Evolutionary conservation across 2,329 filamentous ascomycete genomes (phyloP).

Genomic region (Grosmannia serpens): DNA sequence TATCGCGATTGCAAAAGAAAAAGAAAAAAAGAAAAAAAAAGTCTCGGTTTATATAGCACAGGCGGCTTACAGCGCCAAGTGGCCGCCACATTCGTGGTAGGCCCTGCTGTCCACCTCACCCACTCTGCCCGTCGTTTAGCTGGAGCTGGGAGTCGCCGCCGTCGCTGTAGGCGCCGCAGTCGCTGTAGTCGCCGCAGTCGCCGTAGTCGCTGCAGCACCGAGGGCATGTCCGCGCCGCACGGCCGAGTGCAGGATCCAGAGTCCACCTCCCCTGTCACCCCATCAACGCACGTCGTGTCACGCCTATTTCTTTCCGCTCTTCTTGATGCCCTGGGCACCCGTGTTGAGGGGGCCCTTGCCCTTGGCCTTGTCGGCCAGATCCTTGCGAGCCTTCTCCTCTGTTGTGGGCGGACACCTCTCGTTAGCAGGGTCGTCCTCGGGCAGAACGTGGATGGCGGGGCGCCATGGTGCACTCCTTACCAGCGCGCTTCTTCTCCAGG

Average conservation of each 20-base stretch:
- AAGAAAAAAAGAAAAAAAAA: too few species aligned
- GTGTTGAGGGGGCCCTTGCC: constrained; percentile 84
- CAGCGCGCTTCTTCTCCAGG: constrained; percentile 73
- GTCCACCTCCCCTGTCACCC: neutral
- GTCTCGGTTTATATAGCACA: neutral
- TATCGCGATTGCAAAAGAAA: too few species aligned
- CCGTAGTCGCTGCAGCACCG: neutral
- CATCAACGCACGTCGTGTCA: neutral
- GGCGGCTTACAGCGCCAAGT: neutral
- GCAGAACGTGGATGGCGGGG: too few species aligned
- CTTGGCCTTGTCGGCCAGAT: constrained; percentile 67
- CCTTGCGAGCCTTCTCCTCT: constrained; percentile 81
- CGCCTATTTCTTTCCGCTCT: constrained; percentile 77
- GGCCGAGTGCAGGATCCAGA: too few species aligned
- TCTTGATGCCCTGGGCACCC: constrained; percentile 86
- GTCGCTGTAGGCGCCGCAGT: too few species aligned
- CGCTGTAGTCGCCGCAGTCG: too few species aligned
- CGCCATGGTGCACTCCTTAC: constrained; percentile 38
- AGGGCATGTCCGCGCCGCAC: too few species aligned
- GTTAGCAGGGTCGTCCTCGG: neutral
- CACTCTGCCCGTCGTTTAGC: too few species aligned
- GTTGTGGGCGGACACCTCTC: constrained; percentile 1
- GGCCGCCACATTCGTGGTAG: neutral
- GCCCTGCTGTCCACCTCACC: neutral
- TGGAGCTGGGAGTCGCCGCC: too few species aligned